Percentiles rank a stretch among this genome's conserved stretches.
These are phyloP conservation scores for Coniosporium tulheliwenetii DNA, from an alignment of 2,329 filamentous ascomycete genomes.

Conservation along the genomic window DNA sequence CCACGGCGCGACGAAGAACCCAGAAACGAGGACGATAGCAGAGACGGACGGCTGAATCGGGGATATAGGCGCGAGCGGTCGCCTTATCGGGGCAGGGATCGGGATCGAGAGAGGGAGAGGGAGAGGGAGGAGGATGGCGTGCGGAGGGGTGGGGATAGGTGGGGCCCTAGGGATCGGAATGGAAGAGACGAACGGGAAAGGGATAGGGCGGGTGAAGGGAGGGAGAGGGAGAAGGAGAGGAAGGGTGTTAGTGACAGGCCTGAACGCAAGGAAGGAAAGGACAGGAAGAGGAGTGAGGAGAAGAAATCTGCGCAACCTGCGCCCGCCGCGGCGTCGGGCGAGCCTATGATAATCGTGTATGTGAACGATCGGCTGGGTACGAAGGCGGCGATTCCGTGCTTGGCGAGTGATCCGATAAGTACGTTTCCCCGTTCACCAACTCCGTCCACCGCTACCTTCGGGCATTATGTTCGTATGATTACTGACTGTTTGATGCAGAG, in stretches of 20 bases:
- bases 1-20: conserved; percentile 7
- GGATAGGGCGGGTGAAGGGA: not conserved
- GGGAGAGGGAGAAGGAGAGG: conserved; percentile 1
- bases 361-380: conserved; percentile 93
- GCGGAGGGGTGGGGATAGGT: conserved; percentile 19
- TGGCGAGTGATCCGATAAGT: conserved; percentile 67
- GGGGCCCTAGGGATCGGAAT: conserved; percentile 1
- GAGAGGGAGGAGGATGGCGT: conserved; percentile 16
- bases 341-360: conserved; percentile 86
- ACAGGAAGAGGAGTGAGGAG: conserved; percentile 6
- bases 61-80: conserved; percentile 12
- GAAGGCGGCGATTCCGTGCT: conserved; percentile 84
- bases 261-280: conserved; percentile 9
- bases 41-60: conserved; percentile 12
- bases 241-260: conserved; percentile 2
- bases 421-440: conserved; percentile 8
- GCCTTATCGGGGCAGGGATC: conserved; percentile 8
- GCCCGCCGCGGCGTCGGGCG: conserved; percentile 23
- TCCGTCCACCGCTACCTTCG: not conserved
- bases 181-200: not conserved
- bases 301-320: conserved; percentile 4
- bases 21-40: conserved; percentile 6
- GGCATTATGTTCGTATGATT: conserved; percentile 1
- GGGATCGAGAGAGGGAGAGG: conserved; percentile 14
- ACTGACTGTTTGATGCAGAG: conserved; percentile 20